Evolutionary conservation across 176 grass and related monocot species (phyloP).

Genomic region (Cymbopogon citratus): DNA sequence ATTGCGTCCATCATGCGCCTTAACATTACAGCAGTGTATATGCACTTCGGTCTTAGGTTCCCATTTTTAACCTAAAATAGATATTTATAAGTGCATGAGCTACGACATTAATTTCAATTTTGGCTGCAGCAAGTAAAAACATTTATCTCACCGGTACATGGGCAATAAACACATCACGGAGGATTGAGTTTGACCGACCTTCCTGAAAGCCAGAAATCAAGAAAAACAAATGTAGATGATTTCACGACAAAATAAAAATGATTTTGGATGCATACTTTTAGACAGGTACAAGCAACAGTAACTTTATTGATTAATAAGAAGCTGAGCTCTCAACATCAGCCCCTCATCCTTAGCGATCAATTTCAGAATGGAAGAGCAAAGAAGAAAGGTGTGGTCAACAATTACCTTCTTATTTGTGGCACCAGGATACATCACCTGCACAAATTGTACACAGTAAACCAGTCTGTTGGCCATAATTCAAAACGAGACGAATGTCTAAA

Average conservation of each 20-base stretch:
- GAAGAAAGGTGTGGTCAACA: not conserved
- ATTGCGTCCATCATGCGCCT: constrained; percentile 90
- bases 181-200: constrained; percentile 60
- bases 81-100: constrained; percentile 2
- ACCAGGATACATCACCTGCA: constrained; percentile 55
- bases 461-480: not conserved
- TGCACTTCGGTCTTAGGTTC: constrained; percentile 73
- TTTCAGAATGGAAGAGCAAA: not conserved
- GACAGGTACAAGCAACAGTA: not conserved
- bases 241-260: not conserved
- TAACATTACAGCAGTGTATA: constrained; percentile 90
- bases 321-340: not conserved
- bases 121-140: constrained; percentile 24
- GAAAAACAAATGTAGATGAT: not conserved
- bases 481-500: not conserved
- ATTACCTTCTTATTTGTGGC: constrained; percentile 62
- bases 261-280: not conserved
- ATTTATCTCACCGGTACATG: constrained; percentile 70
- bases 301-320: not conserved
- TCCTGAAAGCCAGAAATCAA: constrained; percentile 41
- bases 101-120: not conserved
- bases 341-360: not conserved
- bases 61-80: constrained; percentile 48
- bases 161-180: constrained; percentile 79
- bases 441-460: not conserved